Evolutionary conservation across 2,329 filamentous ascomycete species (phyloP), one percentile per base, ranked within the genome.

Genomic region (Magnaporthales sp.): DNA sequence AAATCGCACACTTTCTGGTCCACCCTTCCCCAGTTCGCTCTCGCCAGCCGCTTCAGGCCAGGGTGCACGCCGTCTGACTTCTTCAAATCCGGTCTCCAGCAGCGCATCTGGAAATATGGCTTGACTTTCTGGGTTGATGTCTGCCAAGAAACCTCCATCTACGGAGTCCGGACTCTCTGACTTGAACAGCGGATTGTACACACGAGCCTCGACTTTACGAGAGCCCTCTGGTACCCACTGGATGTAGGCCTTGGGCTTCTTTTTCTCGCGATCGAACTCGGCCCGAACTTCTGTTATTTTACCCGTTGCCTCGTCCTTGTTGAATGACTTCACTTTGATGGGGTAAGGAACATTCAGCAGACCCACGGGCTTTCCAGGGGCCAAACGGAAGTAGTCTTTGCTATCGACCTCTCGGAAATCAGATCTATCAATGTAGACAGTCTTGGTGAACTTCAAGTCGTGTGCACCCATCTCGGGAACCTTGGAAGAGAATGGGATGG

Each of bases 171-270:
- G 93, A 73, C 95, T 90, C 63, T 93, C 89, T 4, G 89, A 92
- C 76, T 92, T 93, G 85, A 97, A 97, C 0, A 98, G 84, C 3
- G 87, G 82, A 75, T 92, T 91, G 79, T 95, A 89, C 63, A 95
- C 83, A 68, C 93, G 90, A 58, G 88, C 91, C 76, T 93, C 90
- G 13, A 89, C 89, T 70, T 87, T 87, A 15, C 83, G 83, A 0
- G 89, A 85, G 1, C 86, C 89, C 54, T 88, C 86, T 5, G 88
- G 87, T 6, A 97, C 91, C 94, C 94, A 97, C 75, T 97, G 93
- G 75, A 97, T 96, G 74, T 87, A 91, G 1, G 92, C 89, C 80
- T 96, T 94, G 58, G 90, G 87, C 72, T 87, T 86, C 74, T 89
- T 88, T 22, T 83, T 86, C 68, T 91, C 89, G 68, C 90, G 90